phyloP scores from a whole-genome alignment of 2,329 filamentous ascomycete genomes.

The Claviceps pusilla region DNA sequence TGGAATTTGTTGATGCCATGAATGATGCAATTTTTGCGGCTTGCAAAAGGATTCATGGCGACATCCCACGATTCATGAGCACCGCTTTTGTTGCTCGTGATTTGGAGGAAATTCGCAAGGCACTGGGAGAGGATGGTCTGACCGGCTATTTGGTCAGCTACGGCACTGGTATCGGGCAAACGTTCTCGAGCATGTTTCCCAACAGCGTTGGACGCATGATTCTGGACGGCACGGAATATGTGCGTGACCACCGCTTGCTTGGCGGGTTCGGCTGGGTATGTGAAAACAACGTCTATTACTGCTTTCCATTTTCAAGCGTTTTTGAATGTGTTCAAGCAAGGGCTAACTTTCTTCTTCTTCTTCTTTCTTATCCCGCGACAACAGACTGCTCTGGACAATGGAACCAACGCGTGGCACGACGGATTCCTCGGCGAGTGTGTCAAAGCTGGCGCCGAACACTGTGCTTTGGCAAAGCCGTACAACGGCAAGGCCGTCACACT shows the following conservation, averaged over 20 bases:
- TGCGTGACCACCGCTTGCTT: slow-evolving; percentile 28
- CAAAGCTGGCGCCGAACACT: slow-evolving; percentile 30
- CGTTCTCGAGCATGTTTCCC: slow-evolving; percentile 36
- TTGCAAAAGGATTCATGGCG: slow-evolving; percentile 28
- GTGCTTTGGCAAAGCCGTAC: slow-evolving; percentile 25
- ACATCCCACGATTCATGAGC: slow-evolving; percentile 29
- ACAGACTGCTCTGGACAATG: slow-evolving; percentile 30
- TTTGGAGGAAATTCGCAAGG: slow-evolving; percentile 31
- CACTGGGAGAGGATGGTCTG: slow-evolving; percentile 29
- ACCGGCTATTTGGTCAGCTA: slow-evolving; percentile 37
- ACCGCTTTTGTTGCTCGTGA: slow-evolving; percentile 34
- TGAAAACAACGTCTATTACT: neutral
- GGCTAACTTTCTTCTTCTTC: neutral
- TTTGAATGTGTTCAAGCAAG: neutral
- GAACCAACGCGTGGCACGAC: slow-evolving; percentile 32
- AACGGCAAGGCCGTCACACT: slow-evolving; percentile 18
- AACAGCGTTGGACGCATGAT: slow-evolving; percentile 31
- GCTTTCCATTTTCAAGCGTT: neutral
- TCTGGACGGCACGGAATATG: slow-evolving; percentile 33
- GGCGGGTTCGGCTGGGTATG: slow-evolving; percentile 28
- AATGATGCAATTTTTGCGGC: slow-evolving; percentile 28
- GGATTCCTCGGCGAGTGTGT: slow-evolving; percentile 36
- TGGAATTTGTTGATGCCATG: slow-evolving; percentile 30
- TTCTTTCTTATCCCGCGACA: neutral
- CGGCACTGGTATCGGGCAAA: slow-evolving; percentile 37